Evolutionary conservation across 352 stramenopile genomes (phyloP), one percentile per base, ranked within the genome.

Genomic region (Saprolegnia parasitica): DNA sequence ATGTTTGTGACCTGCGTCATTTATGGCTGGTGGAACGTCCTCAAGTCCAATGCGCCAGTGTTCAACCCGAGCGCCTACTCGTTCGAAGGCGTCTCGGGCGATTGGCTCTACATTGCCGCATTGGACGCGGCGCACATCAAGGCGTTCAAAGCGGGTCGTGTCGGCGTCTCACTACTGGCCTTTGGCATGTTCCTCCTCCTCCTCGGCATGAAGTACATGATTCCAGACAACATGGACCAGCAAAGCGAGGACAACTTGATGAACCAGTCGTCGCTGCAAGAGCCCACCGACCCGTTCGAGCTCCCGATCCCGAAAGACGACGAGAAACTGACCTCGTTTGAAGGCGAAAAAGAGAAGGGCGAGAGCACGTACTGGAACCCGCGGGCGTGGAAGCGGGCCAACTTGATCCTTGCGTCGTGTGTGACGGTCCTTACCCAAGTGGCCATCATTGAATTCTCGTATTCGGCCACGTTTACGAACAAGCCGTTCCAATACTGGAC

Each of bases 381-480:
- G 5, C 75, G 87, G 9, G 65, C 76, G 15, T 98, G 95, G 88
- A 98, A 98, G 73, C 81, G 92, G 23, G 81, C 81, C 40, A 96
- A 98, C 66, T 85, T 98, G n/a, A 61, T 98, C 40, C 80, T 96
- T 35, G 79, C 81, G 11, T 89, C 86, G 0, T 86, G 97, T 67
- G 86, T 97, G 78, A 77, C 78, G 35, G 67, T 88, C 18, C 77
- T 98, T 21, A 56, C 58, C 20, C 40, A 56, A 60, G 78, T 98
- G n/a, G 78, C 96, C 46, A 79, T 98, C n/a, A 97, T 91, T 81
- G 96, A 99, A 74, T 98, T 99, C 71, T 97, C 90, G 10, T 99
- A 98, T 81, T 98, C 93, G 26, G 67, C 84, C 20, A 71, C 75
- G 21, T 99, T 98, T 67, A 93, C 90, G 10, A 77, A 80, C 45